These are phyloP conservation scores for Juglanconis oblonga DNA, from an alignment of 2,329 filamentous ascomycete species.

Conservation along the genomic window DNA sequence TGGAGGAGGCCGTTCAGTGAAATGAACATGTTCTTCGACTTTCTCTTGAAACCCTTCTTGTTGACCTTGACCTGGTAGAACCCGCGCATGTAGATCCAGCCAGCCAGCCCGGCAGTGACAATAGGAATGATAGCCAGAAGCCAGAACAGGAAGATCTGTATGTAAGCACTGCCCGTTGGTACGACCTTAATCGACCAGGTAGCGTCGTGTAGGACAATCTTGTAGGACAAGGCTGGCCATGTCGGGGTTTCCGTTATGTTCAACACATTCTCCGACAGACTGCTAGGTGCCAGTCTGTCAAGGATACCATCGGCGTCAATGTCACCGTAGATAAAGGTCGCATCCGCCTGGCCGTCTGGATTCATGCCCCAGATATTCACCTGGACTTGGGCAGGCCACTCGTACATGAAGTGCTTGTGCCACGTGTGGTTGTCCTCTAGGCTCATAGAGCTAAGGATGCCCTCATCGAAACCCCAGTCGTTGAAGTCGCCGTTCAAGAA, in stretches of 20 bases:
- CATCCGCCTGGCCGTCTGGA: conserved; percentile 57
- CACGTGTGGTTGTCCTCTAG: conserved; percentile 48
- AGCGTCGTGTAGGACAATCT: conserved; percentile 52
- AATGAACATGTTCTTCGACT: conserved; percentile 12
- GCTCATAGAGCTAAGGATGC: conserved; percentile 48
- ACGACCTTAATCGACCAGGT: conserved; percentile 47
- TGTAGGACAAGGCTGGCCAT: conserved; percentile 52
- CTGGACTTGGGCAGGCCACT: conserved; percentile 60
- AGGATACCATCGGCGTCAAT: conserved; percentile 56
- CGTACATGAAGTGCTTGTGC: conserved; percentile 58
- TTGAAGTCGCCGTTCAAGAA: conserved; percentile 61
- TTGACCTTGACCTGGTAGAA: conserved; percentile 58
- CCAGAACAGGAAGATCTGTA: conserved; percentile 52
- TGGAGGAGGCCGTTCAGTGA: conserved; percentile 18
- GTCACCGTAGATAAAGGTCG: conserved; percentile 57
- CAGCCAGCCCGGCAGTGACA: conserved; percentile 44
- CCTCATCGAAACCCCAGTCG: conserved; percentile 59
- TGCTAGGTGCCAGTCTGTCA: conserved; percentile 58
- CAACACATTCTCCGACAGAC: conserved; percentile 49
- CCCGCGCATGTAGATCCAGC: conserved; percentile 54
- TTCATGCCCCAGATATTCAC: conserved; percentile 66
- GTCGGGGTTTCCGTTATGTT: conserved; percentile 55
- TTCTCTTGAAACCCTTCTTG: conserved; percentile 46
- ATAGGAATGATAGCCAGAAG: conserved; percentile 52
- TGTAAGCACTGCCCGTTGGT: conserved; percentile 49